Base-by-base conservation (phyloP, 2,329 filamentous ascomycete species). In the Monosporascus sp. region DNA sequence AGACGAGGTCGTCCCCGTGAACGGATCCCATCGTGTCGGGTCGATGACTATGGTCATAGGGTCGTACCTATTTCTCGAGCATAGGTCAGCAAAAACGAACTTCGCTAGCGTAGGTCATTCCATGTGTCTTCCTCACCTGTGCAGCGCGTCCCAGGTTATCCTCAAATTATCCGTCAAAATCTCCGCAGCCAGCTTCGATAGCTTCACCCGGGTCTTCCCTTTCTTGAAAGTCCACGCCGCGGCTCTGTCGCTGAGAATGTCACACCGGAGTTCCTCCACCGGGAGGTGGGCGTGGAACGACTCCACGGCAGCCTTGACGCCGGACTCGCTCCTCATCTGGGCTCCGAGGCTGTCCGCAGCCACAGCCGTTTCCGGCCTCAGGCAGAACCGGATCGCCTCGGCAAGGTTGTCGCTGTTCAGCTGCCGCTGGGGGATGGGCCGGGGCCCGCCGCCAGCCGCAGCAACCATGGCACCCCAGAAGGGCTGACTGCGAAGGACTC, bases 111-210 rank as follows among this genome's bases (percentile, higher is more conserved):
- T n/a, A 15, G 38, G 5, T 18, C 18, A 18, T 9, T 49, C 39
- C 37, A 73, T 70, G 6, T 82, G 65, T 41, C 79, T 72, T 11
- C 69, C 69, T 69, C 74, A 41, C 38, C 38, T 17, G 18, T n/a
- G 17, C 38, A 41, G 38, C 7, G 7, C 18, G 9, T 20, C 18
- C 38, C 9, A 76, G 48, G 75, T 74, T 47, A 84, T 65, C 61
- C 77, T 78, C 55, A 75, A 75, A 58, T 77, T 72, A 49, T 80
- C 72, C 3, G 79, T 70, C 6, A 84, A 60, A 0, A 83, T 64
- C 41, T 80, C 74, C 0, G 79, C 80, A 3, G 81, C 81, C 18
- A 80, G 62, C 1, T 78, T 72, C 3, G 74, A 80, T 0, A 84
- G 64, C 47, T 74, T 71, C 20, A 81, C 58, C 8, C 24, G 27